phyloP scores from a whole-genome alignment of 2,329 filamentous ascomycete species.

The Rutstroemia sydowiana region DNA sequence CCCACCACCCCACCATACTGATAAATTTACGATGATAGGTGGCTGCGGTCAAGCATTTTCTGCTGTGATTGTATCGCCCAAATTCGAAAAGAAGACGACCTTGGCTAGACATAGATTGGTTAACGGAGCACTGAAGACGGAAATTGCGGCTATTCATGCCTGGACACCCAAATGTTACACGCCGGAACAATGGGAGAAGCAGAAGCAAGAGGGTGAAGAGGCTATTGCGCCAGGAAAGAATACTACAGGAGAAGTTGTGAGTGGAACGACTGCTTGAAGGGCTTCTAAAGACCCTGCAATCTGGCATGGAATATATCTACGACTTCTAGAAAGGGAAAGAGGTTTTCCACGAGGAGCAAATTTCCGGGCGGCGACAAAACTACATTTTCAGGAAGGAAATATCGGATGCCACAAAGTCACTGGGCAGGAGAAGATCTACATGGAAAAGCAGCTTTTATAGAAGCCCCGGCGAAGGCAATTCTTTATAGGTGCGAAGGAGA shows the following conservation, averaged over 20 bases:
- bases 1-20: slow-evolving; percentile 10
- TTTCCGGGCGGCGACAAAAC: neutral
- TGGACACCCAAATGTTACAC: slow-evolving; percentile 73
- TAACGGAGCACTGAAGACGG: slow-evolving; percentile 58
- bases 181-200: slow-evolving; percentile 65
- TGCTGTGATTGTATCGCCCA: slow-evolving; percentile 57
- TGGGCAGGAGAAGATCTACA: neutral
- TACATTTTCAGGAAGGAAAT: neutral
- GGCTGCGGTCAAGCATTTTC: slow-evolving; percentile 66
- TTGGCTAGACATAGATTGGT: slow-evolving; percentile 63
- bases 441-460: neutral
- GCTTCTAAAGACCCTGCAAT: neutral
- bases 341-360: neutral
- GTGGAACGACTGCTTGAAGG: slow-evolving; percentile 26
- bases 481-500: neutral
- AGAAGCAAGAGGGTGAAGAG: slow-evolving; percentile 35
- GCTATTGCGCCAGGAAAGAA: slow-evolving; percentile 27
- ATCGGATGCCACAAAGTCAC: neutral
- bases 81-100: slow-evolving; percentile 52
- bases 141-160: slow-evolving; percentile 68
- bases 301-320: neutral
- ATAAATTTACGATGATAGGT: slow-evolving; percentile 36
- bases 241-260: slow-evolving; percentile 28
- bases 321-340: neutral
- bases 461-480: neutral